Base-by-base conservation (phyloP, 768 basidiomycete genomes). In the Neoboletus magnificus region DNA sequence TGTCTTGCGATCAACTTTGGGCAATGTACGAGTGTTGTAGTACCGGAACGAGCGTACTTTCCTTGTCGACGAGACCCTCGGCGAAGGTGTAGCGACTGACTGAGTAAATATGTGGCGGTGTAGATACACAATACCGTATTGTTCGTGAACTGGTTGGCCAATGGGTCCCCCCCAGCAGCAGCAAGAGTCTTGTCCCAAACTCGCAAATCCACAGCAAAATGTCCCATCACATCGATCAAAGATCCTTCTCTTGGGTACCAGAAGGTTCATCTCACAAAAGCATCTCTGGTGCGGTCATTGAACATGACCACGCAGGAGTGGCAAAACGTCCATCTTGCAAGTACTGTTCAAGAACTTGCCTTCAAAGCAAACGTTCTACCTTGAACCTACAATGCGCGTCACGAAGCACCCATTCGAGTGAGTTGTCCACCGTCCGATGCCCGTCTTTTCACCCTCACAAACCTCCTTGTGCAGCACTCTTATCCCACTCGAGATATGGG, bases 401-500 rank as follows among this genome's bases (percentile, higher is more conserved):
- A 79, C 79, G 46, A 91, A 86, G 64, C 83, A 87, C 66, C 69
- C 76, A 33, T 87, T 91, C 72, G 89, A 97, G 94, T 97, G 70
- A 72, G 91, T 74, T 63, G 30, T 35, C 33, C 10, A 15, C 42
- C 18, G 20, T 10, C 12, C n/a, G 15, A 7, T 27, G 5, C 3
- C 10, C n/a, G 15, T n/a, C 25, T 23, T 23, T 40, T 9, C 33
- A 35, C 16, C 16, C 47, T 20, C 37, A 48, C 23, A 32, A 20
- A 42, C 44, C 16, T 20, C 16, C 30, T 10, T 23, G 54, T 59
- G 44, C 70, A 97, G 95, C 73, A 89, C 93, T 40, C 85, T 96
- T 59, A 86, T 97, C 58, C 92, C 93, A 1, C 82, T 98, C 36
- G 91, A 97, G 68, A 84, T 98, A 67, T 97, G 93, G 93, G 94